phyloP scores from a whole-genome alignment of 75 land plant genomes.

The Cupressus sempervirens region DNA sequence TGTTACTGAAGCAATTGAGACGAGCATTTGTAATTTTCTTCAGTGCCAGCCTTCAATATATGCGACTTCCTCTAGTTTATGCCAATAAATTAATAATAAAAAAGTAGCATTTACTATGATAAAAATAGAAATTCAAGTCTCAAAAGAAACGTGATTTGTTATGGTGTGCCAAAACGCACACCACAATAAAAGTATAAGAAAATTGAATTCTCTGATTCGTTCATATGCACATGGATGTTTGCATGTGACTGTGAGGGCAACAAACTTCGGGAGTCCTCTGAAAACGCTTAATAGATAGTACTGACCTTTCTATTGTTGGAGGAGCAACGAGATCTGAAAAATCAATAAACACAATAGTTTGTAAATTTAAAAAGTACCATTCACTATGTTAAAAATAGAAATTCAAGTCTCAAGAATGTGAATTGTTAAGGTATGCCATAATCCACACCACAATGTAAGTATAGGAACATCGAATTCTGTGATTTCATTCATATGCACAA shows the following conservation, averaged over 20 bases:
- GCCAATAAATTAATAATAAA: not conserved
- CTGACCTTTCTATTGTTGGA: not conserved
- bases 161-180: not conserved
- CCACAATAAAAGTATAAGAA: not conserved
- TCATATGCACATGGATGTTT: not conserved
- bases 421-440: not conserved
- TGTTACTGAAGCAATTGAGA: not conserved
- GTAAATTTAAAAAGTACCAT: not conserved
- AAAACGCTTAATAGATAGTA: not conserved
- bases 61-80: too few relatives aligned
- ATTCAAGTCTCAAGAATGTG: not conserved
- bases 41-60: not conserved
- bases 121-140: not conserved
- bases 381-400: not conserved
- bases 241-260: not conserved
- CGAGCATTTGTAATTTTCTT: not conserved
- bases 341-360: not conserved
- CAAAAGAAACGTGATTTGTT: too few relatives aligned
- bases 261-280: not conserved
- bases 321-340: not conserved
- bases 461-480: not conserved
- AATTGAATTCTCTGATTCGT: not conserved
- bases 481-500: not conserved
- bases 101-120: not conserved
- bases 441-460: not conserved